Evolutionary conservation across 2,329 filamentous ascomycete genomes (phyloP).

Genomic region (Hyphodiscus sp.): DNA sequence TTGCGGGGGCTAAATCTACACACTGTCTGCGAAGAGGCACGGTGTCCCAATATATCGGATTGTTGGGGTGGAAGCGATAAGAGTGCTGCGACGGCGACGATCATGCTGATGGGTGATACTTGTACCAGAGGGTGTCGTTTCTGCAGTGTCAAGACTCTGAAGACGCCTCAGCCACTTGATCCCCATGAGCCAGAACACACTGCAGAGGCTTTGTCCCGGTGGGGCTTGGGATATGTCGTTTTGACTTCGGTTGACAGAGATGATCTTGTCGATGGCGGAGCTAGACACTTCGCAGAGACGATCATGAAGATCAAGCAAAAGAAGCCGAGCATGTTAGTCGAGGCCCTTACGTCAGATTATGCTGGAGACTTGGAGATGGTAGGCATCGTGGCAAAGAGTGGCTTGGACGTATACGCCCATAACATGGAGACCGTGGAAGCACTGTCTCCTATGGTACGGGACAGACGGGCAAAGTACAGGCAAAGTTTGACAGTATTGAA

Average conservation of each 20-base stretch:
- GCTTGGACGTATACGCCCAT: slow-evolving; percentile 93
- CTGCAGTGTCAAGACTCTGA: slow-evolving; percentile 90
- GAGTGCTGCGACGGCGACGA: slow-evolving; percentile 87
- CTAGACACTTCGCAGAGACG: slow-evolving; percentile 85
- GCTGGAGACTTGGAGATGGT: slow-evolving; percentile 83
- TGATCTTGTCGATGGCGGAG: slow-evolving; percentile 83
- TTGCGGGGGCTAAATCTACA: slow-evolving; percentile 82
- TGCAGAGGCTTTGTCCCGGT: slow-evolving; percentile 83
- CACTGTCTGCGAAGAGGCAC: slow-evolving; percentile 95
- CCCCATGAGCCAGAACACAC: slow-evolving; percentile 96
- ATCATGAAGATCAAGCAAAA: slow-evolving; percentile 90
- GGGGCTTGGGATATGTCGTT: slow-evolving; percentile 95
- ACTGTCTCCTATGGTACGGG: slow-evolving; percentile 82
- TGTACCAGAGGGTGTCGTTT: slow-evolving; percentile 95
- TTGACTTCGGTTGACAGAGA: slow-evolving; percentile 91
- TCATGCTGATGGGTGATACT: slow-evolving; percentile 99
- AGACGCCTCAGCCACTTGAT: slow-evolving; percentile 71
- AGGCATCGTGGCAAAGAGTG: slow-evolving; percentile 72
- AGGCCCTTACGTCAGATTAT: slow-evolving; percentile 85
- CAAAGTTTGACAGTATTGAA: slow-evolving; percentile 76
- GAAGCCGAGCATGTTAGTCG: slow-evolving; percentile 69
- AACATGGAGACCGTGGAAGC: slow-evolving; percentile 94
- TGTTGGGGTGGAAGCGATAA: slow-evolving; percentile 94
- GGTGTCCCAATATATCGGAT: slow-evolving; percentile 95
- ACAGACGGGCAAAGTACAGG: slow-evolving; percentile 81